Evolutionary conservation across 208 protist genomes (phyloP).

Genomic region (Herpetomonas tarakana): DNA sequence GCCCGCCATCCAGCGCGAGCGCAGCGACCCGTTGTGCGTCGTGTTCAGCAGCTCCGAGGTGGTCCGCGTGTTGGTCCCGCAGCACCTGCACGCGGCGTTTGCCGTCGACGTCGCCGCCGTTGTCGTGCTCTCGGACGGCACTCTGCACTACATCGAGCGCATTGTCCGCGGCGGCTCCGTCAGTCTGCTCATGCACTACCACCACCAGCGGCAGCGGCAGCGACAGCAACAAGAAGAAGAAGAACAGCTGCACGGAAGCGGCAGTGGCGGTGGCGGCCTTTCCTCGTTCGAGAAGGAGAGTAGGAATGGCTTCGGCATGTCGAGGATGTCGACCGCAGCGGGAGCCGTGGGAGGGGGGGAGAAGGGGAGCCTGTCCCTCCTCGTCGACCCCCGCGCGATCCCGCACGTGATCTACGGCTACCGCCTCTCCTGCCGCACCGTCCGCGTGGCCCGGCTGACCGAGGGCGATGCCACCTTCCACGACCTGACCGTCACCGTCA

Average conservation of each 20-base stretch:
- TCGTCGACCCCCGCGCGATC: slow-evolving; percentile 15
- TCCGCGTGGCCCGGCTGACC: slow-evolving; percentile 19
- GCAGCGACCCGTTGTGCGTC: slow-evolving; percentile 1
- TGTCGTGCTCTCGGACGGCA: slow-evolving; percentile 48
- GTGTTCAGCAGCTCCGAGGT: slow-evolving; percentile 35
- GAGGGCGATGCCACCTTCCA: slow-evolving; percentile 8
- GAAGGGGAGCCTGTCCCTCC: neutral
- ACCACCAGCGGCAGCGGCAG: slow-evolving; percentile 15
- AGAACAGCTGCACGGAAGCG: neutral
- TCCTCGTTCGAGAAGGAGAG: neutral
- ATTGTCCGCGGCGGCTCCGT: slow-evolving; percentile 49
- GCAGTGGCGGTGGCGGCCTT: neutral
- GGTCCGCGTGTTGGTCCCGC: slow-evolving; percentile 53
- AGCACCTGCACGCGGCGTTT: slow-evolving; percentile 48
- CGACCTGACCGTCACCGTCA: slow-evolving; percentile 21
- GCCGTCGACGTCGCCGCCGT: slow-evolving; percentile 63
- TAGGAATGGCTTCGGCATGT: no score
- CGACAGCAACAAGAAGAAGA: neutral
- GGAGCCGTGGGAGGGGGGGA: neutral
- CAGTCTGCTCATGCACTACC: slow-evolving; percentile 40
- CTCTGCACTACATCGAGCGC: slow-evolving; percentile 60
- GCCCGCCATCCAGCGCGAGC: slow-evolving; percentile 5
- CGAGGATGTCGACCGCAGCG: no score
- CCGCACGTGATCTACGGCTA: slow-evolving; percentile 71
- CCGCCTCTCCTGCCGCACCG: slow-evolving; percentile 24